Evolutionary conservation across 371 early-diverging fungal genomes (phyloP).

Genomic region (Syncephalastrum monosporum): DNA sequence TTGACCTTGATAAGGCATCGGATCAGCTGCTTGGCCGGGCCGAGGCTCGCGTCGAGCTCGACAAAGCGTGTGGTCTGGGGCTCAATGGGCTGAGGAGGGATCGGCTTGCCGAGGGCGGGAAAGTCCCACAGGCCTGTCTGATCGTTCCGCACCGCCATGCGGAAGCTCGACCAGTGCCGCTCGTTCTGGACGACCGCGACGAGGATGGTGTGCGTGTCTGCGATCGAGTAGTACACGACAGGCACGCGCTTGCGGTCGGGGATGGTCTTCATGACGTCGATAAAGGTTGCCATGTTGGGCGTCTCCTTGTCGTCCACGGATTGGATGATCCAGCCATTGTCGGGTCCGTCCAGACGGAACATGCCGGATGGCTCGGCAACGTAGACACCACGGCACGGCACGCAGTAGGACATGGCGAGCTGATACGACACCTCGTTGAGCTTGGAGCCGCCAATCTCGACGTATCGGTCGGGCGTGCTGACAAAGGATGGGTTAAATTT

Average conservation of each 20-base stretch:
- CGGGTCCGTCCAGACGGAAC: slow-evolving; percentile 77
- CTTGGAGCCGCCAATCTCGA: slow-evolving; percentile 88
- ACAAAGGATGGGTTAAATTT: background rate
- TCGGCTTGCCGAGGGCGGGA: slow-evolving; percentile 50
- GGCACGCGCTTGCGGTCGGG: slow-evolving; percentile 80
- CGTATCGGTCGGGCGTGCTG: slow-evolving; percentile 72
- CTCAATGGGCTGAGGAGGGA: slow-evolving; percentile 37
- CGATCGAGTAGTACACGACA: slow-evolving; percentile 80
- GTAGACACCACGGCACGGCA: slow-evolving; percentile 88
- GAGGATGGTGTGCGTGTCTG: slow-evolving; percentile 71
- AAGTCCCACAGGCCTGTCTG: slow-evolving; percentile 79
- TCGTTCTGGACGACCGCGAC: slow-evolving; percentile 76
- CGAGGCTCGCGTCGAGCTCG: slow-evolving; percentile 55
- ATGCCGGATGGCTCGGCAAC: slow-evolving; percentile 65
- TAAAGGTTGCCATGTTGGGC: slow-evolving; percentile 72
- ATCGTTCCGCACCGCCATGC: slow-evolving; percentile 77
- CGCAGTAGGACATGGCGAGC: slow-evolving; percentile 76
- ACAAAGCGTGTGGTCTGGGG: slow-evolving; percentile 55
- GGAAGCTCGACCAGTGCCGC: slow-evolving; percentile 79
- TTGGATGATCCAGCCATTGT: slow-evolving; percentile 78
- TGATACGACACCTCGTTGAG: slow-evolving; percentile 89
- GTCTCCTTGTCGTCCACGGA: slow-evolving; percentile 74
- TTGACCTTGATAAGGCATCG: slow-evolving; percentile 65
- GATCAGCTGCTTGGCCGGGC: slow-evolving; percentile 59
- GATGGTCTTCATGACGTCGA: slow-evolving; percentile 70